These are phyloP conservation scores for Eutrema yunnanense DNA, from an alignment of 345 rosid genomes.

Conservation along the genomic window DNA sequence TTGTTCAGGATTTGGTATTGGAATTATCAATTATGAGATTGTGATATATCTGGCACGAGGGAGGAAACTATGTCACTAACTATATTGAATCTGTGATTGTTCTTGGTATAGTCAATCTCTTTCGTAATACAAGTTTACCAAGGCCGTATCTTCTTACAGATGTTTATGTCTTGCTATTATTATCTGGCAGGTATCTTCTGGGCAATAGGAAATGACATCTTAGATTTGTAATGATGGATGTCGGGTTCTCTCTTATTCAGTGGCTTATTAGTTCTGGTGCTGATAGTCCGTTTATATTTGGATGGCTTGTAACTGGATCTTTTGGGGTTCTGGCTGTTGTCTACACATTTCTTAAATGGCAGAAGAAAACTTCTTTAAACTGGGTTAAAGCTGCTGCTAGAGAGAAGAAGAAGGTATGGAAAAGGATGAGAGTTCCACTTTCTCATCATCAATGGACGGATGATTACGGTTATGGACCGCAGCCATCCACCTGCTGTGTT, in stretches of 20 bases:
- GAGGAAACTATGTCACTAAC: neutral
- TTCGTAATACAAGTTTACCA: neutral
- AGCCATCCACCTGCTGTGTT: constrained; percentile 58
- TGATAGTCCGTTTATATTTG: constrained; percentile 34
- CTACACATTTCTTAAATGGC: constrained; percentile 53
- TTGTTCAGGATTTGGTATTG: no score
- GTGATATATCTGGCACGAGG: neutral
- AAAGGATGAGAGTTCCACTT: constrained; percentile 48
- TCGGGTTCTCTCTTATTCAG: constrained; percentile 36
- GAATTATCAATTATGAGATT: neutral
- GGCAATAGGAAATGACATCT: neutral
- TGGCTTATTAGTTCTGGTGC: constrained; percentile 33
- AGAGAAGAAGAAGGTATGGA: constrained; percentile 53
- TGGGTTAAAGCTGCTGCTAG: constrained; percentile 63
- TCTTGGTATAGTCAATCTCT: neutral
- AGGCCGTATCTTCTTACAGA: neutral
- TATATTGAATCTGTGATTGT: constrained; percentile 1
- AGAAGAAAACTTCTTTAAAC: constrained; percentile 43
- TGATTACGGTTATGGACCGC: constrained; percentile 39
- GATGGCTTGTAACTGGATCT: constrained; percentile 45
- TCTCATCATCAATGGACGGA: constrained; percentile 58
- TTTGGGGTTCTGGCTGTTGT: constrained; percentile 38
- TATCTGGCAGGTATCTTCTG: constrained; percentile 2
- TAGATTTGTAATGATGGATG: no score
- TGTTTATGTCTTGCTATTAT: neutral